These are phyloP conservation scores for Geopyxis carbonaria DNA, from an alignment of 495 filamentous ascomycete species.

Conservation along the genomic window DNA sequence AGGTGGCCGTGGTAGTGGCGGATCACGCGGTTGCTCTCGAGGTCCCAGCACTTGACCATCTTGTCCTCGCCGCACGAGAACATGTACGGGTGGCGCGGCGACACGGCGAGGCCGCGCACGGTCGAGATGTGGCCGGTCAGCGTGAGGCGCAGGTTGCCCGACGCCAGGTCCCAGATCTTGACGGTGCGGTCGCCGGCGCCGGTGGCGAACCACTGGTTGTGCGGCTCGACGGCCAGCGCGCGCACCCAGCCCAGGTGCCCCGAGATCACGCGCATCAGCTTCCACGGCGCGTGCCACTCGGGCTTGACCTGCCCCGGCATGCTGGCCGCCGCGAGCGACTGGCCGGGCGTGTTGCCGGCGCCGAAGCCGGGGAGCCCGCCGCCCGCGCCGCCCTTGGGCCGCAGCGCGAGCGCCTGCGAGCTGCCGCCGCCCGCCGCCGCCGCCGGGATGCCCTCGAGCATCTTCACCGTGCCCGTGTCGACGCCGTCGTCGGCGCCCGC, in stretches of 20 bases:
- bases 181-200: constrained; percentile 93
- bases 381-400: constrained; percentile 15
- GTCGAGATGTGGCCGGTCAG: constrained; percentile 95
- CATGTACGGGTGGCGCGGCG: constrained; percentile 85
- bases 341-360: neutral
- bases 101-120: constrained; percentile 84
- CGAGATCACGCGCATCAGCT: constrained; percentile 92
- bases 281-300: constrained; percentile 96
- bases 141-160: constrained; percentile 63
- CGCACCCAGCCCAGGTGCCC: constrained; percentile 96
- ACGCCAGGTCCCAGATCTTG: constrained; percentile 96
- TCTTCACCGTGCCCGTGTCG: constrained; percentile 44
- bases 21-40: constrained; percentile 98
- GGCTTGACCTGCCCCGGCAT: constrained; percentile 46
- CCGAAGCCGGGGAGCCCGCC: constrained; percentile 8
- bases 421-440: constrained; percentile 27
- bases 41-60: constrained; percentile 99
- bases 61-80: constrained; percentile 98
- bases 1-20: constrained; percentile 96
- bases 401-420: constrained; percentile 46
- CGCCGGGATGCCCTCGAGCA: constrained; percentile 50
- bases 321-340: constrained; percentile 9
- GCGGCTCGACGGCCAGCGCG: constrained; percentile 75
- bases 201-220: constrained; percentile 95
- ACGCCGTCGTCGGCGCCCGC: constrained; percentile 31